phyloP scores from a whole-genome alignment of 2,329 filamentous ascomycete genomes.

The Colletotrichum eremochloae region DNA sequence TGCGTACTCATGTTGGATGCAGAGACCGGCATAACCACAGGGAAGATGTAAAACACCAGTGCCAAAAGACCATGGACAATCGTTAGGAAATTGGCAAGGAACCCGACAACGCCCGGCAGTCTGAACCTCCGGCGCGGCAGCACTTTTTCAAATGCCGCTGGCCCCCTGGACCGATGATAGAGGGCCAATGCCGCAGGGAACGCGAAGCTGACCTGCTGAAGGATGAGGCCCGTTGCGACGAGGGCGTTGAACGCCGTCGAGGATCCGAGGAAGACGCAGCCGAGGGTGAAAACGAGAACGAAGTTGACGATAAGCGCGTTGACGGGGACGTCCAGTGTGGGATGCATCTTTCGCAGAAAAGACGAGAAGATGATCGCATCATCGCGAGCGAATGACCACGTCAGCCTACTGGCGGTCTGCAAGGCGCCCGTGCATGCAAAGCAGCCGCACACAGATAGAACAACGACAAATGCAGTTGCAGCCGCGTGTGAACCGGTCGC shows the following conservation, averaged over 20 bases:
- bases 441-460: slow-evolving; percentile 15
- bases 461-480: slow-evolving; percentile 16
- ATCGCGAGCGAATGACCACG: slow-evolving; percentile 37
- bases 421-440: slow-evolving; percentile 34
- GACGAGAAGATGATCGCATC: slow-evolving; percentile 23
- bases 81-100: slow-evolving; percentile 18
- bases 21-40: slow-evolving; percentile 24
- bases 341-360: slow-evolving; percentile 8
- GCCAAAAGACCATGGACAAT: slow-evolving; percentile 15
- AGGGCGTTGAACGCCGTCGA: slow-evolving; percentile 37
- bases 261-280: slow-evolving; percentile 27
- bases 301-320: slow-evolving; percentile 31
- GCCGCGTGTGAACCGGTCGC: slow-evolving; percentile 15
- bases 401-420: slow-evolving; percentile 33
- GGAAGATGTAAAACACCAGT: slow-evolving; percentile 27
- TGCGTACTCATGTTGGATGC: slow-evolving; percentile 30
- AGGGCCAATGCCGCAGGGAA: slow-evolving; percentile 28
- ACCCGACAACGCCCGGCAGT: slow-evolving; percentile 1
- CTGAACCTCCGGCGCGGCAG: slow-evolving; percentile 14
- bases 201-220: slow-evolving; percentile 35
- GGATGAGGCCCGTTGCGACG: slow-evolving; percentile 30
- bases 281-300: not conserved
- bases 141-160: not conserved
- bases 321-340: slow-evolving; percentile 14
- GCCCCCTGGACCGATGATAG: slow-evolving; percentile 4